Evolutionary conservation across 75 land plant species (phyloP).

Genomic region (Chamaecyparis obtusa): DNA sequence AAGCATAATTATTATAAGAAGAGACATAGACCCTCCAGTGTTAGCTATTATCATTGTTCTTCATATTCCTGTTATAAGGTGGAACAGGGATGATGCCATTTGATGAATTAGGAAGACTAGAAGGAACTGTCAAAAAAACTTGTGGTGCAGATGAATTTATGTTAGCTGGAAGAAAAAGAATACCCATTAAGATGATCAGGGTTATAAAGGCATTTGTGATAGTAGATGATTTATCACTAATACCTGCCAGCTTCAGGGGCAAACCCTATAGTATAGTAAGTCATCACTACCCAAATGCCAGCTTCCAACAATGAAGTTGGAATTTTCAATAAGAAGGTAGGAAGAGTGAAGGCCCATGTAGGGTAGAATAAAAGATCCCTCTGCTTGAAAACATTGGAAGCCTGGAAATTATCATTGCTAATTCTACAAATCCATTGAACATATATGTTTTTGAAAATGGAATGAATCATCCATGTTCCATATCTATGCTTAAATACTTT

Average conservation of each 20-base stretch:
- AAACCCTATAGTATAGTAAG: conserved; percentile 86
- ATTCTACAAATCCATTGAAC: conserved; percentile 92
- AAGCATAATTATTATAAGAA: conserved; percentile 76
- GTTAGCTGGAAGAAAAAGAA: neutral
- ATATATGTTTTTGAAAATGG: too few species aligned
- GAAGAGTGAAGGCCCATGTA: conserved; percentile 76
- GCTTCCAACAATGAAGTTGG: conserved; percentile 71
- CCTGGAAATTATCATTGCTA: conserved; percentile 55
- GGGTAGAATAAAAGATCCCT: conserved; percentile 85
- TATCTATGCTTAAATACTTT: too few species aligned
- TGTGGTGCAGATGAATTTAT: conserved; percentile 19
- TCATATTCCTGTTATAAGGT: conserved; percentile 71
- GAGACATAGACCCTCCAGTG: conserved; percentile 81
- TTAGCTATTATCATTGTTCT: conserved; percentile 77
- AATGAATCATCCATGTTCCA: too few species aligned
- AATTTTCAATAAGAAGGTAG: conserved; percentile 50
- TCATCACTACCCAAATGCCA: conserved; percentile 59
- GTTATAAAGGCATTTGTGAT: neutral
- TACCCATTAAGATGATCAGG: neutral
- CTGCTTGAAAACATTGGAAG: conserved; percentile 94
- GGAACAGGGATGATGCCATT: conserved; percentile 82
- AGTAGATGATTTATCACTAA: neutral
- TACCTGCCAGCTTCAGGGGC: conserved; percentile 85
- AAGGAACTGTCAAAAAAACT: conserved; percentile 80
- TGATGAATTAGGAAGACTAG: conserved; percentile 72